Percentiles rank a stretch among this genome's conserved stretches.
Conservation (phyloP, 2,329 filamentous ascomycete genomes). For the Xylaria sp. region DNA sequence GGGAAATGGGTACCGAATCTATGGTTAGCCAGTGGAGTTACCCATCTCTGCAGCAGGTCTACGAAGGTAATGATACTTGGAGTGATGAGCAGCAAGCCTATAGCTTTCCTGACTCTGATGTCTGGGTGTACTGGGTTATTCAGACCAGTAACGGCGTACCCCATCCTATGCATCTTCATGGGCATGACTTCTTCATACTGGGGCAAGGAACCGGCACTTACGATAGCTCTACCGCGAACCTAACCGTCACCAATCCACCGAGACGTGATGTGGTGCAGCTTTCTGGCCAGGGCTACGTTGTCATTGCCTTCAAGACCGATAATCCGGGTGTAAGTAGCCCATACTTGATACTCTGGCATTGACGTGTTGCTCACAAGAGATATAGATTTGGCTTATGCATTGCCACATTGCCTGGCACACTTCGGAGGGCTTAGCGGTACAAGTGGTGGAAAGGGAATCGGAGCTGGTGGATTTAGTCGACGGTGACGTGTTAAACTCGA, state of each 20-base stretch:
- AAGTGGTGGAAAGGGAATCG: slow-evolving; percentile 24
- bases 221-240: slow-evolving; percentile 13
- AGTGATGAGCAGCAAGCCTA: slow-evolving; percentile 6
- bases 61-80: slow-evolving; percentile 18
- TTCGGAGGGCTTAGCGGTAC: slow-evolving; percentile 25
- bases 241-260: slow-evolving; percentile 31
- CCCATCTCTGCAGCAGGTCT: slow-evolving; percentile 15
- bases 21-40: slow-evolving; percentile 19
- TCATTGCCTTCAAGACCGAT: slow-evolving; percentile 55
- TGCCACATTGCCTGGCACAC: slow-evolving; percentile 35
- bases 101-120: slow-evolving; percentile 8
- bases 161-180: slow-evolving; percentile 58
- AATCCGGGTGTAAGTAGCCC: slow-evolving; percentile 50
- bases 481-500: slow-evolving; percentile 4
- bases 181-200: slow-evolving; percentile 56
- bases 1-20: slow-evolving; percentile 7
- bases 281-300: slow-evolving; percentile 50
- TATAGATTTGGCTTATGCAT: slow-evolving; percentile 28
- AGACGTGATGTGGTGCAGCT: slow-evolving; percentile 54
- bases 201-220: slow-evolving; percentile 35
- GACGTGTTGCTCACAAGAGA: not conserved
- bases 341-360: not conserved
- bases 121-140: slow-evolving; percentile 15
- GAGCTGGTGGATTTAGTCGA: slow-evolving; percentile 17
- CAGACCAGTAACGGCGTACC: slow-evolving; percentile 21